Conservation (phyloP, 345 rosid genomes). For the Cardamine chenopodiifolia region DNA sequence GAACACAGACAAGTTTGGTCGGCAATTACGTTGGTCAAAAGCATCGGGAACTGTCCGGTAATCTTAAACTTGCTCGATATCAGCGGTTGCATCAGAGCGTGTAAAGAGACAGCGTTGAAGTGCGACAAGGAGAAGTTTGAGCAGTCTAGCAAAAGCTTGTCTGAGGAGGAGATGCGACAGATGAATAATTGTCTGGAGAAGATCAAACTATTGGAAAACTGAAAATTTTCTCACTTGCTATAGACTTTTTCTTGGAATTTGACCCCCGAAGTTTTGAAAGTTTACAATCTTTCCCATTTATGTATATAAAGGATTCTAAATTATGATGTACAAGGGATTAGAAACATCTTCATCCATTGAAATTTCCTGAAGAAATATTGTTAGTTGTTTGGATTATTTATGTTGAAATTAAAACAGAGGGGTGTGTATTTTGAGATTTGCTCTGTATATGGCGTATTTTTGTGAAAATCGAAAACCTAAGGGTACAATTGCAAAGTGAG, state of each 20-base stretch:
- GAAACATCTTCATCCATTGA: background rate
- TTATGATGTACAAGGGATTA: background rate
- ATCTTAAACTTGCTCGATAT: conserved; percentile 69
- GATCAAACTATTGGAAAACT: conserved; percentile 63
- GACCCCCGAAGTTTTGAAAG: conserved; percentile 8
- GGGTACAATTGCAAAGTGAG: conserved; percentile 19
- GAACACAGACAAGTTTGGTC: conserved; percentile 75
- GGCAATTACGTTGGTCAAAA: conserved; percentile 70
- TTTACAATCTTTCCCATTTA: background rate
- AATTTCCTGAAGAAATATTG: background rate
- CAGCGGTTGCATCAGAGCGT: conserved; percentile 70
- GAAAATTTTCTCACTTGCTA: background rate
- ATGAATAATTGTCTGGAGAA: conserved; percentile 67
- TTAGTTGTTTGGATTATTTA: background rate
- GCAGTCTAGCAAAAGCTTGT: conserved; percentile 51
- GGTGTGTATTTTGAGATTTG: background rate
- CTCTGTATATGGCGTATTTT: background rate
- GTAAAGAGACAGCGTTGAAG: conserved; percentile 67
- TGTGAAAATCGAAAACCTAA: conserved; percentile 9
- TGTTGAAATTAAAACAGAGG: background rate
- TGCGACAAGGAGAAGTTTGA: conserved; percentile 79
- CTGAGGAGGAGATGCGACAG: conserved; percentile 54
- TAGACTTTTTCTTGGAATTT: conserved; percentile 1
- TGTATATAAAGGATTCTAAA: background rate
- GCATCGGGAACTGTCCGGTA: conserved; percentile 64